These are phyloP conservation scores for Mortierella sp. DNA, from an alignment of 371 early-diverging fungal genomes.

Conservation along the genomic window DNA sequence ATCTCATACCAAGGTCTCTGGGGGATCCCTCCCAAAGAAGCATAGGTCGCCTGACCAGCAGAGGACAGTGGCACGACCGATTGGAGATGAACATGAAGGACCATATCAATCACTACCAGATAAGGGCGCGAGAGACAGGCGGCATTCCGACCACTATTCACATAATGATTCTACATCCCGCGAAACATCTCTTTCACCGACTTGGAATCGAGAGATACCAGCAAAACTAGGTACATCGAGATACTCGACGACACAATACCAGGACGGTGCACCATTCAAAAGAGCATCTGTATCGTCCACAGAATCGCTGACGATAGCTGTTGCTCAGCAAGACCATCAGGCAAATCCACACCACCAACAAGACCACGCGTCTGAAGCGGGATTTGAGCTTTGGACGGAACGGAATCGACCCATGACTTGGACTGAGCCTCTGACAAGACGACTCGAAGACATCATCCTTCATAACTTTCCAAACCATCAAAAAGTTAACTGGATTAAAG, in stretches of 20 bases:
- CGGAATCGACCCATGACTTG: constrained; percentile 42
- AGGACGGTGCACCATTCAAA: background rate
- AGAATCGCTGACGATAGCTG: constrained; percentile 8
- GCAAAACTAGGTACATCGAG: background rate
- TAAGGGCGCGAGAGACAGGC: constrained; percentile 4
- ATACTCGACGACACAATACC: background rate
- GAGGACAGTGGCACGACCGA: background rate
- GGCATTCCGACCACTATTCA: constrained; percentile 8
- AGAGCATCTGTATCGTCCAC: constrained; percentile 19
- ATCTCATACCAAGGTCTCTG: background rate
- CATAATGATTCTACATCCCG: constrained; percentile 12
- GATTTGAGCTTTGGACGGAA: constrained; percentile 13
- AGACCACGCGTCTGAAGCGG: background rate
- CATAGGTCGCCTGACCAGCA: background rate
- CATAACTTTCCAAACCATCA: constrained; percentile 33
- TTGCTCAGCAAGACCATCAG: background rate
- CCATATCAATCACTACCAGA: background rate
- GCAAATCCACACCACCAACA: constrained; percentile 8
- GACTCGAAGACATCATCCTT: constrained; percentile 28
- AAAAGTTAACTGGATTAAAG: constrained; percentile 42
- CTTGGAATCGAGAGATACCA: constrained; percentile 9
- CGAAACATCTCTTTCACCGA: constrained; percentile 14
- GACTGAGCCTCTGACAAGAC: constrained; percentile 43
- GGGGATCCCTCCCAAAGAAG: background rate
- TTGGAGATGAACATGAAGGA: constrained; percentile 7